Evolutionary conservation across 2,329 filamentous ascomycete genomes (phyloP).

Genomic region (Botrytis tulipae): DNA sequence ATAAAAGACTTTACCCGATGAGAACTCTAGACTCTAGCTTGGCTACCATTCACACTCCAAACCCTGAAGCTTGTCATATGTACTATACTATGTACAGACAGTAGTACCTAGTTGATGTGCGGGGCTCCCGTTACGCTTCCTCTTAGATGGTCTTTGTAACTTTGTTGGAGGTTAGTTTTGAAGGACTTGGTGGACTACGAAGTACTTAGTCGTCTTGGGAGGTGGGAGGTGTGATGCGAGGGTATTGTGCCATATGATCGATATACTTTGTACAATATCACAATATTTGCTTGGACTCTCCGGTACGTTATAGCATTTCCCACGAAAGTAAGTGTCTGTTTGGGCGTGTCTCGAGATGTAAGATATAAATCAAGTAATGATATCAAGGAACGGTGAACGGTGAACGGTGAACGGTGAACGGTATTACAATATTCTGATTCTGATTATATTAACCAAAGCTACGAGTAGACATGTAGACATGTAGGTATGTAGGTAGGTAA

Average conservation of each 20-base stretch:
- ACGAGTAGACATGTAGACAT: no score
- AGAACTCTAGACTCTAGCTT: background rate
- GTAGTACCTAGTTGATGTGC: background rate
- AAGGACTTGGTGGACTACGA: background rate
- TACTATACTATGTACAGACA: background rate
- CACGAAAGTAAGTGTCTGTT: background rate
- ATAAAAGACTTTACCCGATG: background rate
- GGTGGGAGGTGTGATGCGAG: background rate
- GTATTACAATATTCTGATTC: background rate
- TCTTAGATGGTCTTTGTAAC: background rate
- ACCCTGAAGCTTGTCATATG: background rate
- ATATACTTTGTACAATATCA: background rate
- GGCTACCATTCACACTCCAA: background rate
- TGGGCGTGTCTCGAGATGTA: background rate
- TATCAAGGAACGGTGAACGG: background rate
- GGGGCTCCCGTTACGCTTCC: background rate
- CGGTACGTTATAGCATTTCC: background rate
- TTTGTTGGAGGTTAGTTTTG: background rate
- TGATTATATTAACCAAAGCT: background rate
- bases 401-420: background rate
- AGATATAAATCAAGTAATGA: background rate
- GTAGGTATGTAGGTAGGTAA: no score
- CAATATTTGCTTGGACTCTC: background rate
- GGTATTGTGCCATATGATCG: background rate
- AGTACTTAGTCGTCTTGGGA: background rate